Base-by-base conservation (phyloP, 768 basidiomycete genomes). In the Termitomyces sp. region DNA sequence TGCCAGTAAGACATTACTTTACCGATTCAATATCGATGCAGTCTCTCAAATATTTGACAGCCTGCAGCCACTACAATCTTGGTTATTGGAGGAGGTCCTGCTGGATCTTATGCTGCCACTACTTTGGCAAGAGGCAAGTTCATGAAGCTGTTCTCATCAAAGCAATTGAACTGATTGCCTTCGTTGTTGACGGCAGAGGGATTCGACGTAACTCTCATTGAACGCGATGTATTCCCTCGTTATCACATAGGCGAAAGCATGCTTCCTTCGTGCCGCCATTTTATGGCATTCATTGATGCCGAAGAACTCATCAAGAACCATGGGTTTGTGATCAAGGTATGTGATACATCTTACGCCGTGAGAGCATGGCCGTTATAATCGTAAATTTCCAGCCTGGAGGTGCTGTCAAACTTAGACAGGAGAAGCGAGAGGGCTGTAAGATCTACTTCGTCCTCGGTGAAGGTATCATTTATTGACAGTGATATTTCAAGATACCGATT, bases 381-480 rank as follows among this genome's bases (percentile, higher is more conserved):
- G 7, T 29, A 7, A n/a, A 23, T 29, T 40, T 16, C n/a, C 11
- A 86, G 83, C 80, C 80, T 0, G 84, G 84, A 29, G 80, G 82
- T 40, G 80, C 79, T 3, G 73, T 86, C 67, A 86, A 86, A 62
- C 74, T 86, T 52, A 78, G 76, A 40, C 76, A 76, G 45, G 73
- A 68, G 60, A 82, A 80, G 62, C 74, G 69, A 5, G 85, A 85
- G 66, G 81, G 78, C 38, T 85, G 84, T 84, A 62, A 58, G 83
- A 5, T 42, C 31, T n/a, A n/a, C n/a, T n/a, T n/a, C n/a, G n/a
- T 29, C 33, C 18, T n/a, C 2, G 13, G n/a, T n/a, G 7, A 9
- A 32, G 3, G 23, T 23, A 32, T 12, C 5, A 23, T 16, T 50
- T 50, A 13, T 35, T 40, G 35, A 23, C n/a, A n/a, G 20, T 12